Evolutionary conservation across 2,329 filamentous ascomycete genomes (phyloP), one percentile per base, ranked within the genome.

Genomic region (Penicillium sclerotiorum): DNA sequence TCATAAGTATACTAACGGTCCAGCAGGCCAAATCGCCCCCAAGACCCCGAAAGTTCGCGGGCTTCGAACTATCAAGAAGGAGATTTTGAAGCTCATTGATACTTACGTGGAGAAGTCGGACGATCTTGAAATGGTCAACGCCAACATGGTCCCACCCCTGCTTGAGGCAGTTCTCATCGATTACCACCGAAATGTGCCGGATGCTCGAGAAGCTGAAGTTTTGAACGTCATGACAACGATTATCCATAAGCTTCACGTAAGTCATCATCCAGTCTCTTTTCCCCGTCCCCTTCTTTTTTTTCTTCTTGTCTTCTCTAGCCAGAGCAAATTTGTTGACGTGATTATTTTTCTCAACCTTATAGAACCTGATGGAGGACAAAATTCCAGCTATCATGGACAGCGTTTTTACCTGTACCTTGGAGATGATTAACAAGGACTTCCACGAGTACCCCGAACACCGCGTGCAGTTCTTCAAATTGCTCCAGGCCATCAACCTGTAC

Each of bases 381-480:
- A 90, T 99, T 36, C 91, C 94, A 8, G 87, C 87, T 41, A 97
- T 99, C 66, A 96, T 99, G 89, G 92, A 97, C 72, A 95, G 93
- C 60, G 90, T 99, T 21, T 99, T 99, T 65, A 93, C 97, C 73
- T 97, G 93, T 78, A 99, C 94, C 3, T 80, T 99, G 49, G 91
- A 96, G 65, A 99, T 99, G 94, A 99, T 99, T 77, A 99, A 97
- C 83, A 99, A 99, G 77, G 94, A 99, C 73, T 99, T 99, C 74
- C 96, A 95, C 39, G 94, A 99, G 69, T 99, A 95, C 72, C 94
- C 94, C 0, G 94, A 99, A 72, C 94, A 99, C 70, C 88, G 95
- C 50, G 94, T 99, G n/a, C 93, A 97, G 72, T 99, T 99, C 74
- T 99, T 99, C 82, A 96, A 96, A 73, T 83, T 99, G 20, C 81